Base-by-base conservation (phyloP, 2,329 filamentous ascomycete genomes). In the Ilyonectria sp. region DNA sequence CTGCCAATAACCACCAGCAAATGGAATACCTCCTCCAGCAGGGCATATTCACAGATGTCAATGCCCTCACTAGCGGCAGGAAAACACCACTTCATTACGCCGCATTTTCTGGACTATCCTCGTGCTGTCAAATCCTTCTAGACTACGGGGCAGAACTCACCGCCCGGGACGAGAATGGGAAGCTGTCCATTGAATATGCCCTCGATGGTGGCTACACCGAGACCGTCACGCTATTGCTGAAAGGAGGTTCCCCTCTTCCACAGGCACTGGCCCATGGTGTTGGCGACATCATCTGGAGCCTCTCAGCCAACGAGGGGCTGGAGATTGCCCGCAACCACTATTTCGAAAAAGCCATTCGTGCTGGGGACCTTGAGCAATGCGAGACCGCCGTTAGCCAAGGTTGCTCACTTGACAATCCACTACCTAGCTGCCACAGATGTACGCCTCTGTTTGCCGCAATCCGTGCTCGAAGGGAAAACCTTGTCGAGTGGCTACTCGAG, bases 71-170 rank as follows among this genome's bases (percentile, higher is more conserved):
- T 4, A 0, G 3, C 0, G 21, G 17, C 3, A 53, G 47, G 6
- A 3, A 31, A 10, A 59, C 62, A 2, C 47, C 35, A 11, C 62
- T 66, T 33, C 66, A 68, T n/a, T n/a, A 1, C 8, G 58, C 57
- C 15, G 33, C 56, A 9, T 21, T 6, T 5, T 0, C 17, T 29
- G 55, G 26, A 19, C 0, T 13, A 1, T 8, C 44, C 9, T 19
- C 33, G 35, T 31, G 33, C 3, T 13, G 15, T n/a, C 11, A 53
- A 17, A 1, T 43, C 6, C 21, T 60, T 8, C 11, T 60, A 13
- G 11, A 33, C 11, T 17, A 6, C 13, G 57, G 57, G 33, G 57
- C 57, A 5, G 53, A 33, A 43, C 4, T 31, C n/a, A 11, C 43
- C 4, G 21, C 8, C 9, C 33, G 19, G 2, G 43, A 19, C 13